Conservation (phyloP, 768 basidiomycete genomes). For the Sarcodon aspratus region DNA sequence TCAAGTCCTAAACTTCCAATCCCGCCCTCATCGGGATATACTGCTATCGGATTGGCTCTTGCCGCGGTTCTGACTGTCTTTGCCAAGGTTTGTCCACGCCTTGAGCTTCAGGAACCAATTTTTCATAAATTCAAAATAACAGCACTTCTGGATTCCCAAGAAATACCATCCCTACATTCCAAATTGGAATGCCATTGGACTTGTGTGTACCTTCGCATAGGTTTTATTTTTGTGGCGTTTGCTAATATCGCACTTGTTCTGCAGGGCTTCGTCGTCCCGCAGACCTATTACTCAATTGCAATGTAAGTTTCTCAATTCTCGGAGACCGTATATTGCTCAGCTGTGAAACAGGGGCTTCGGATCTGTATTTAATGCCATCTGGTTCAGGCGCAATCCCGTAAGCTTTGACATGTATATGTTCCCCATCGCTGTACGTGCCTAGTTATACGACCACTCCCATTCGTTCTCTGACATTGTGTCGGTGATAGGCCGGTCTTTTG, state of each 20-base stretch:
- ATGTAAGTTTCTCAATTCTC: conserved; percentile 18
- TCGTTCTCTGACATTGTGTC: too few relatives aligned
- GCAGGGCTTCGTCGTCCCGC: conserved; percentile 38
- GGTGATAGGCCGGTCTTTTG: conserved; percentile 29
- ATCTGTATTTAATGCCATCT: conserved; percentile 34
- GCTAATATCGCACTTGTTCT: background rate
- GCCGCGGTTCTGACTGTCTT: conserved; percentile 31
- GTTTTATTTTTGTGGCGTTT: too few relatives aligned
- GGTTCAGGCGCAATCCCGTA: conserved; percentile 31
- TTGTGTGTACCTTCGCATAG: background rate
- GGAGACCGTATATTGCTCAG: background rate
- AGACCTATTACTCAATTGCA: conserved; percentile 37
- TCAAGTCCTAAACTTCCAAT: conserved; percentile 38
- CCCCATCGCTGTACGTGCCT: conserved; percentile 22
- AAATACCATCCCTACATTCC: conserved; percentile 39
- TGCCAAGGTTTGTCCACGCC: conserved; percentile 15
- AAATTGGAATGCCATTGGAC: conserved; percentile 42
- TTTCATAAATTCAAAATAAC: too few relatives aligned
- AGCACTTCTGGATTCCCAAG: conserved; percentile 32
- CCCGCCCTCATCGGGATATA: conserved; percentile 43
- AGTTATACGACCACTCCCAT: too few relatives aligned
- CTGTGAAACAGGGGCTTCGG: conserved; percentile 23
- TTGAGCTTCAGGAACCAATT: too few relatives aligned
- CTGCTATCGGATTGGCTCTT: conserved; percentile 42
- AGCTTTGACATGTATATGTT: conserved; percentile 49